A percentile compares a stretch with the other conserved stretches of the same genome.
phyloP scores from a whole-genome alignment of 306 rosid genomes.

The Pyrus bretschneideri region DNA sequence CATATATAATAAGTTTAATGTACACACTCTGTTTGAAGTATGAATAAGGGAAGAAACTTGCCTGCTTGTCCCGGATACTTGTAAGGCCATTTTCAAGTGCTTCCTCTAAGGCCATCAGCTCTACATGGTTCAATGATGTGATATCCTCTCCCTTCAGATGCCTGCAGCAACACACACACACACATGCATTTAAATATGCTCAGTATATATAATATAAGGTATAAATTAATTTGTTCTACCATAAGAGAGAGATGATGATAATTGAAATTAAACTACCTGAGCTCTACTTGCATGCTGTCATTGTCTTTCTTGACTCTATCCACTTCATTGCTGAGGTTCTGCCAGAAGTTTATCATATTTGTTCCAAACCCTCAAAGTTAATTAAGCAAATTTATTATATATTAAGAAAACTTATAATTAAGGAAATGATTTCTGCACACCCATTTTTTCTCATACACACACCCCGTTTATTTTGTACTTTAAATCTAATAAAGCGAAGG shows the following conservation, averaged over 20 bases:
- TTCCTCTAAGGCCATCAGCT: conserved; percentile 57
- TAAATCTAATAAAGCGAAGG: too few species aligned
- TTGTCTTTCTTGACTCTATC: conserved; percentile 84
- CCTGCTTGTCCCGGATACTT: conserved; percentile 55
- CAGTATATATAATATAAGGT: too few species aligned
- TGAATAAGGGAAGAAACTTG: not conserved
- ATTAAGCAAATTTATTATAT: not conserved
- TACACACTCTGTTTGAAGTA: not conserved
- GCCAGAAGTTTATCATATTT: not conserved
- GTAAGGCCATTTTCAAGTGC: conserved; percentile 69
- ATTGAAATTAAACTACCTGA: conserved; percentile 36
- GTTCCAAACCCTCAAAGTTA: conserved; percentile 19
- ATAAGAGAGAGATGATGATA: not conserved
- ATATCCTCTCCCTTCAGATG: conserved; percentile 88
- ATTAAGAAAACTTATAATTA: too few species aligned
- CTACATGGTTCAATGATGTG: conserved; percentile 57
- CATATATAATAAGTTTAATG: not conserved
- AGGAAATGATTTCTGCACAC: too few species aligned
- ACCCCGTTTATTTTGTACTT: too few species aligned
- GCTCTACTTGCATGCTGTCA: conserved; percentile 78
- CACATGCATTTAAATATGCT: not conserved
- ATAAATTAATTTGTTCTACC: too few species aligned
- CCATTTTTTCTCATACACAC: too few species aligned
- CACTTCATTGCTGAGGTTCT: conserved; percentile 78
- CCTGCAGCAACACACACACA: conserved; percentile 33